phyloP scores from a whole-genome alignment of 129 eudicot species.

The Silybum marianum region DNA sequence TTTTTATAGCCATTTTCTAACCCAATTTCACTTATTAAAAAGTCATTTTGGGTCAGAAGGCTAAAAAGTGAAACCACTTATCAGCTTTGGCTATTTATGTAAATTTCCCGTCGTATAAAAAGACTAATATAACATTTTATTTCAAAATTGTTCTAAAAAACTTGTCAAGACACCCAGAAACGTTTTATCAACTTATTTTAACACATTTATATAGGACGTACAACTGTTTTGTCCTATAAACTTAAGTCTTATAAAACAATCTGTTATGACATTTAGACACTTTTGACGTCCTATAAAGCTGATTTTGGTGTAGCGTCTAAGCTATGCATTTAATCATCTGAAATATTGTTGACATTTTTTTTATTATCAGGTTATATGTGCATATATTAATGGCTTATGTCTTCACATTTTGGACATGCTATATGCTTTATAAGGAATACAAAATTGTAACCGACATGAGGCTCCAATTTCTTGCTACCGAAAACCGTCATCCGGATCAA shows the following conservation, averaged over 20 bases:
- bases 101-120: too few relatives aligned
- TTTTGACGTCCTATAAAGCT: background rate
- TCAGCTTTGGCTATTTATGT: too few relatives aligned
- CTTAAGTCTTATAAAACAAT: background rate
- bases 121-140: background rate
- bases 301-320: background rate
- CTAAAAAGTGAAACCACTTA: too few relatives aligned
- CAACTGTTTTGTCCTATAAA: background rate
- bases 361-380: slow-evolving; percentile 63
- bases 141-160: background rate
- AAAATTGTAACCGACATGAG: slow-evolving; percentile 60
- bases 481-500: slow-evolving; percentile 74
- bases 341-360: slow-evolving; percentile 8
- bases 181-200: background rate
- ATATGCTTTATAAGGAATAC: slow-evolving; percentile 70
- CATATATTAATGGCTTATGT: slow-evolving; percentile 76
- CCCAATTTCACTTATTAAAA: too few relatives aligned
- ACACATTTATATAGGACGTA: background rate
- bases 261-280: background rate
- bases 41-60: too few relatives aligned
- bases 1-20: too few relatives aligned
- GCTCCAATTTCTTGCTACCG: slow-evolving; percentile 70
- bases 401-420: slow-evolving; percentile 82
- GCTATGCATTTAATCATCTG: slow-evolving; percentile 1
- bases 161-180: background rate